These are phyloP conservation scores for Chrysoporthe puriensis DNA, from an alignment of 2,329 filamentous ascomycete genomes.

Conservation along the genomic window DNA sequence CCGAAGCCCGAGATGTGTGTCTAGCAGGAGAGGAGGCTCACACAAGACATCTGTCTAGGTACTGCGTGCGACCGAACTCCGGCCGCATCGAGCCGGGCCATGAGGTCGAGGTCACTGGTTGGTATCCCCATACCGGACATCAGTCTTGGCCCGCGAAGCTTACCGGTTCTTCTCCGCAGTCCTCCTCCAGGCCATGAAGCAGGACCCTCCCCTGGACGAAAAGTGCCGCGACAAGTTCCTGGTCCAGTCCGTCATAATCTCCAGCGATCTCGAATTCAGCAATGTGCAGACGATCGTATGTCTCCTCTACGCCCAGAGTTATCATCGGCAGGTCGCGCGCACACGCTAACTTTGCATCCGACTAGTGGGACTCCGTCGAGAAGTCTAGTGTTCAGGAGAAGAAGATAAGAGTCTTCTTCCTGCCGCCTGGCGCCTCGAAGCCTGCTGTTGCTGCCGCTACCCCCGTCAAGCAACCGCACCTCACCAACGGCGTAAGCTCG, in stretches of 20 bases:
- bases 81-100: conserved; percentile 90
- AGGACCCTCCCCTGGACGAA: conserved; percentile 81
- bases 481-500: conserved; percentile 37
- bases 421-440: conserved; percentile 61
- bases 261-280: conserved; percentile 79
- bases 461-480: conserved; percentile 33
- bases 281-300: conserved; percentile 82
- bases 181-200: conserved; percentile 96
- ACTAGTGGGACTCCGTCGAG: conserved; percentile 76
- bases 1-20: conserved; percentile 29
- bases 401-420: conserved; percentile 92
- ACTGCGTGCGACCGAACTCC: conserved; percentile 96
- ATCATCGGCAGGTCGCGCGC: background rate
- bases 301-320: conserved; percentile 20
- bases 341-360: conserved; percentile 34
- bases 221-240: conserved; percentile 98
- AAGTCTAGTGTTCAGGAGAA: conserved; percentile 85
- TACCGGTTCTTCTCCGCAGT: conserved; percentile 57
- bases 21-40: conserved; percentile 31
- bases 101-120: conserved; percentile 92
- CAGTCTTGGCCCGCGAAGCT: conserved; percentile 16
- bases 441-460: conserved; percentile 33
- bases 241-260: conserved; percentile 87
- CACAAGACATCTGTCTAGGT: conserved; percentile 59
- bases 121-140: conserved; percentile 34